Base-by-base conservation (phyloP, 257 asterid species). In the Scutellaria barbata region DNA sequence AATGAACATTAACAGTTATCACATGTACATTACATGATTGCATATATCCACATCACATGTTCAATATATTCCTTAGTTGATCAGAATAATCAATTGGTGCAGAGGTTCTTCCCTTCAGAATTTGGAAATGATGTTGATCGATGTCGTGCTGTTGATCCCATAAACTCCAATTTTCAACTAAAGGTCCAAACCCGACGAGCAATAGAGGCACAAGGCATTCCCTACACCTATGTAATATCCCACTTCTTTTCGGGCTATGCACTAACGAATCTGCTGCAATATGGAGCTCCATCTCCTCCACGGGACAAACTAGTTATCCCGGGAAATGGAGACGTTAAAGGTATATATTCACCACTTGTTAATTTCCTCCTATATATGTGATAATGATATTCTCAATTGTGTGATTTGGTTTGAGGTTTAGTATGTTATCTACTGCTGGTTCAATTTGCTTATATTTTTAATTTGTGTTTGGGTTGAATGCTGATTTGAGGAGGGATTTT, bases 101-200 rank as follows among this genome's bases (percentile, higher is more conserved):
- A 92, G 98, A 88, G 89, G 63, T 92, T 89, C 79, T 69, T 85
- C 13, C 98, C 98, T 0, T 92, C 98, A 0, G 98, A 92, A 66
- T 92, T 86, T 48, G 90, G 95, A 3, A 69, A 79, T 56, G 98
- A 92, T 41, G 92, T 81, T 18, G 96, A 92, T 64, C 85, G 78
- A 5, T 10, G 76, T 1, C 80, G 84, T 1, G 90, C 92, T 0
- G 96, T 88, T 0, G 92, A 81, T 50, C 96, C 96, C 6, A 86
- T 78, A 0, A 85, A 82, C 68, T 81, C 87, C 1, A 20, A 75
- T 10, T 86, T 85, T 7, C 86, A 50, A 1, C 5, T 0, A 1
- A 88, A 88, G 77, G 79, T 62, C 2, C 62, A 72, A 40, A 51
- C 88, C 57, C 90, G 96, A 0, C 77, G 96, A 54, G 80, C 84